Evolutionary conservation across 1,284 basidiomycete genomes (phyloP).

Genomic region (Neonothopanus nambi): DNA sequence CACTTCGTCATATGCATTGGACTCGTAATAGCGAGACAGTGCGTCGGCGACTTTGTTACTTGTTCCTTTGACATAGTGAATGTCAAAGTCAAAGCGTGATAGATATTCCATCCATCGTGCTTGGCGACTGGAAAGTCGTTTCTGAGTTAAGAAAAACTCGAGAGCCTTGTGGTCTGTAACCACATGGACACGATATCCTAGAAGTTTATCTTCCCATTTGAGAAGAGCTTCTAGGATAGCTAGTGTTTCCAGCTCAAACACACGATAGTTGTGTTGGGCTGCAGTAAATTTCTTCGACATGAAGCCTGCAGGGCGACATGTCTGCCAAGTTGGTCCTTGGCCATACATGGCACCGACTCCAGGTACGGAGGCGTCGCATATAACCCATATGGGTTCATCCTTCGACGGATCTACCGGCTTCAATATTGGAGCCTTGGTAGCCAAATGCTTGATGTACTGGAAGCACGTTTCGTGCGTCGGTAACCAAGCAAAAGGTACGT

Average conservation of each 20-base stretch:
- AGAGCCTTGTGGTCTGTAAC: constrained; percentile 32
- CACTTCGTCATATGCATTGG: constrained; percentile 18
- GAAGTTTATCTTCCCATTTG: constrained; percentile 31
- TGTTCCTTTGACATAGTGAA: constrained; percentile 28
- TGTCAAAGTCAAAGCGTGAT: constrained; percentile 26
- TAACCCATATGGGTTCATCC: constrained; percentile 40
- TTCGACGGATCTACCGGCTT: constrained; percentile 7
- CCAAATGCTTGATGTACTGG: too few relatives aligned
- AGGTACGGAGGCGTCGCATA: constrained; percentile 34
- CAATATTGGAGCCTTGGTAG: too few relatives aligned
- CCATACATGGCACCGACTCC: constrained; percentile 6
- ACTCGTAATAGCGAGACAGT: constrained; percentile 30
- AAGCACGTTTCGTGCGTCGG: constrained; percentile 15
- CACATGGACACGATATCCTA: constrained; percentile 23
- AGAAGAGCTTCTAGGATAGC: constrained; percentile 30
- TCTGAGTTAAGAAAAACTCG: constrained; percentile 25
- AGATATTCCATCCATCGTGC: constrained; percentile 30
- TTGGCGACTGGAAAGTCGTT: constrained; percentile 19
- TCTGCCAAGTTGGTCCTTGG: constrained; percentile 24
- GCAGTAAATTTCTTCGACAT: constrained; percentile 27
- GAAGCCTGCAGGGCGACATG: constrained; percentile 28
- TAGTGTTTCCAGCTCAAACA: constrained; percentile 29
- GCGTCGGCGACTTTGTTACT: constrained; percentile 31
- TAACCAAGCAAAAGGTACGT: constrained; percentile 18
- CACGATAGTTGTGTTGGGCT: constrained; percentile 26